phyloP scores from a whole-genome alignment of 805 yeast species.

The Wickerhamiella brachini region DNA sequence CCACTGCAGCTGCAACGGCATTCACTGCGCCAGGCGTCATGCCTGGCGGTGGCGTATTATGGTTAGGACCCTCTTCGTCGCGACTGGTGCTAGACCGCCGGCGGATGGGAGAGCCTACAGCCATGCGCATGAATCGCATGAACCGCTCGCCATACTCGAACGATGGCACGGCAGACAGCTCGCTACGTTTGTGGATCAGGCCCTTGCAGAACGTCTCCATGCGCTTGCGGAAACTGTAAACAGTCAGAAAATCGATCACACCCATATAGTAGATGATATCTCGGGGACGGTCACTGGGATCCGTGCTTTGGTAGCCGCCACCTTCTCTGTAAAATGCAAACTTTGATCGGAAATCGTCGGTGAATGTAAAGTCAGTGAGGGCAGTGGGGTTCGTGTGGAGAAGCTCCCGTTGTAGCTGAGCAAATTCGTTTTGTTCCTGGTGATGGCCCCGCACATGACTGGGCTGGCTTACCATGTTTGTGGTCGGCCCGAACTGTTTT shows the following conservation, averaged over 20 bases:
- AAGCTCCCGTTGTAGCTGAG: slow-evolving; percentile 23
- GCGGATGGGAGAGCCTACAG: slow-evolving; percentile 15
- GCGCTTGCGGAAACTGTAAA: slow-evolving; percentile 40
- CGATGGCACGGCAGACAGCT: slow-evolving; percentile 85
- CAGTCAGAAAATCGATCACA: slow-evolving; percentile 84
- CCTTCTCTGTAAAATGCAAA: slow-evolving; percentile 60
- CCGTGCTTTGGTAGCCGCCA: slow-evolving; percentile 73
- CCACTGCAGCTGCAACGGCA: not conserved
- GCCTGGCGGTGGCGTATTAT: not conserved
- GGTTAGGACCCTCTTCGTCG: not conserved
- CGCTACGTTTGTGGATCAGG: slow-evolving; percentile 48
- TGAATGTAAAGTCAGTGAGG: slow-evolving; percentile 22
- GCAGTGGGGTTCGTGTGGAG: slow-evolving; percentile 24
- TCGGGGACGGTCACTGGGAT: slow-evolving; percentile 44
- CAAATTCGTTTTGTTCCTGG: slow-evolving; percentile 18
- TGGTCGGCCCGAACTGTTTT: slow-evolving; percentile 18
- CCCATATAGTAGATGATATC: slow-evolving; percentile 77
- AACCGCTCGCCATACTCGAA: slow-evolving; percentile 81
- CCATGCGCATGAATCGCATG: slow-evolving; percentile 42
- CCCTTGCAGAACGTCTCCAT: slow-evolving; percentile 80
- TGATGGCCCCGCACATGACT: slow-evolving; percentile 6
- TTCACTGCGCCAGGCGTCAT: not conserved
- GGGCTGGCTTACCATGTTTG: not conserved
- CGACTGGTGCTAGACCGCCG: not conserved
- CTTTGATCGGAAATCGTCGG: slow-evolving; percentile 23